Evolutionary conservation across 106 monocot genomes (phyloP), one percentile per base, ranked within the genome.

Genomic region (Dendrobium huoshanense): DNA sequence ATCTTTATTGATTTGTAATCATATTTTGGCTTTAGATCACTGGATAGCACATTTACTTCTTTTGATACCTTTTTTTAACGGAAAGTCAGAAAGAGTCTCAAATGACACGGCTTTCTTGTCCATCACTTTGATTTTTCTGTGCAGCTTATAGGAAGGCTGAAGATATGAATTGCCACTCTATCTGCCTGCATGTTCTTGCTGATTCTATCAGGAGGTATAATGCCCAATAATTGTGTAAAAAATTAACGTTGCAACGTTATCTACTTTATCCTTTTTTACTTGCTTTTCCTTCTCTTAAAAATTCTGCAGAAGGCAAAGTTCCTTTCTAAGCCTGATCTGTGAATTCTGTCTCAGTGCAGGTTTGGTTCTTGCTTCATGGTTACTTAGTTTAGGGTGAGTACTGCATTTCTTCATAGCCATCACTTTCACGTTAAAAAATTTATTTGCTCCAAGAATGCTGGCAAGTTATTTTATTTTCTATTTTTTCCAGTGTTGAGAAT

Each of bases 91-190:
- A 61, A 61, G 22, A 5, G n/a, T 22, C 61, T 58, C 20, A 20
- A 58, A 58, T 58, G 19, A 68, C 17, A 54, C 17, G 42, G 25
- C 77, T 59, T 33, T 37, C 5, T 70, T 67, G 48, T 73, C n/a
- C 44, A 54, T 77, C 45, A 45, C 55, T 20, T 33, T 56, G 68
- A 70, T 37, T 70, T 25, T 70, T 16, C 9, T 72, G 51, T 22
- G 48, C 83, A 92, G 98, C 91, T 87, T 99, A 99, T 82, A 91
- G 95, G 82, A 99, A 92, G 58, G 91, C 95, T 79, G 98, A 99
- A 87, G 98, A 99, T 83, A 99, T 99, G 98, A 99, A 99, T 84
- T 83, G 93, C 67, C 98, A 95, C 78, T 99, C 95, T 11, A 88
- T 99, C 49, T 99, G 92, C 79, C 77, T 99, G 22, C 98, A 99